Evolutionary conservation across 805 yeast genomes (phyloP).

Genomic region (Pichia scutulata): DNA sequence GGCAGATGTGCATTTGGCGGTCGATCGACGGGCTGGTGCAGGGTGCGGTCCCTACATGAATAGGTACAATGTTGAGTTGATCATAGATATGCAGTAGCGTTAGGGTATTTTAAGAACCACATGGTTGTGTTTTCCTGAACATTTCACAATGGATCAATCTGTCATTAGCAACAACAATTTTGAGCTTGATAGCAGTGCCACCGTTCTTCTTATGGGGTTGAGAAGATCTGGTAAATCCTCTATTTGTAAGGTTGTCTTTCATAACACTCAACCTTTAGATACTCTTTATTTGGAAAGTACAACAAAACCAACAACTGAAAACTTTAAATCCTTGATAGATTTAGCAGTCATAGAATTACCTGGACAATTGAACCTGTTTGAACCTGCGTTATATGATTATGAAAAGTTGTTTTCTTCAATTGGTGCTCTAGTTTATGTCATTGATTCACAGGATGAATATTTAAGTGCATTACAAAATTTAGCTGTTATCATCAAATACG

Average conservation of each 20-base stretch:
- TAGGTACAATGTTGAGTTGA: background rate
- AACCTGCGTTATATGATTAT: conserved; percentile 67
- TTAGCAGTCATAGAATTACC: conserved; percentile 90
- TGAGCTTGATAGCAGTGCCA: conserved; percentile 61
- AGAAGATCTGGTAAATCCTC: conserved; percentile 91
- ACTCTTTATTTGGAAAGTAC: conserved; percentile 88
- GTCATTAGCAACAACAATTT: conserved; percentile 11
- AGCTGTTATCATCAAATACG: conserved; percentile 81
- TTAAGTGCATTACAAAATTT: conserved; percentile 83
- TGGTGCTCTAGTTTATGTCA: conserved; percentile 89
- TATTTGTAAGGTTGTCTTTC: conserved; percentile 91
- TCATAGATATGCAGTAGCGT: no score
- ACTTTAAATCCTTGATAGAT: conserved; percentile 75
- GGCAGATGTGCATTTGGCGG: background rate
- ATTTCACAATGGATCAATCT: background rate
- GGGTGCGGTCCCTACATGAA: background rate
- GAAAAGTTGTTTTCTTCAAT: conserved; percentile 70
- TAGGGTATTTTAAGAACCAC: no score
- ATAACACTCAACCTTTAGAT: conserved; percentile 92
- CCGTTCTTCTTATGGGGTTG: conserved; percentile 80
- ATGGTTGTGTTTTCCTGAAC: background rate
- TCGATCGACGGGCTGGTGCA: background rate
- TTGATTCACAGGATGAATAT: conserved; percentile 94
- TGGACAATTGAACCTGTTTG: conserved; percentile 85
- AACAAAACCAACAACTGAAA: conserved; percentile 79